phyloP scores from a whole-genome alignment of 306 rosid species.

The Fagus crenata region DNA sequence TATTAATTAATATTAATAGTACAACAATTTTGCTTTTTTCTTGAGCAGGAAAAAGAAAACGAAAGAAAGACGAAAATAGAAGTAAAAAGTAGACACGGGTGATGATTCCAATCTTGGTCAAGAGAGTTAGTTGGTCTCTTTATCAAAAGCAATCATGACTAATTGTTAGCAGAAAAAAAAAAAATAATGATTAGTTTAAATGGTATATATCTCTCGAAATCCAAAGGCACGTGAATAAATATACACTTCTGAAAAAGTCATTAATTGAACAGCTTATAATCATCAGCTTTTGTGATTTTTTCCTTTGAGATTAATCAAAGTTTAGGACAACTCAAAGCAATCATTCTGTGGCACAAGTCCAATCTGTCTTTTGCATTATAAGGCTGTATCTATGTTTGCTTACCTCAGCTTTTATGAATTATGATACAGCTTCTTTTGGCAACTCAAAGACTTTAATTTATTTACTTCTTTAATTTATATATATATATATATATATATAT shows the following conservation, averaged over 20 bases:
- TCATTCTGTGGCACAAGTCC: conserved; percentile 35
- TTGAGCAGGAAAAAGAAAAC: neutral
- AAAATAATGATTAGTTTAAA: neutral
- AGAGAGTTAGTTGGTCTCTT: conserved; percentile 13
- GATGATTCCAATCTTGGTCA: conserved; percentile 35
- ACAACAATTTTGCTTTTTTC: conserved; percentile 21
- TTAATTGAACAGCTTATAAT: conserved; percentile 25
- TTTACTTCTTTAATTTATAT: too few species aligned
- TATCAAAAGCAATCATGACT: conserved; percentile 27
- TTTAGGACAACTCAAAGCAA: conserved; percentile 28
- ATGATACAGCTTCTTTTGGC: too few species aligned
- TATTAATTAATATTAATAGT: conserved; percentile 2
- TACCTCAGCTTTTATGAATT: neutral
- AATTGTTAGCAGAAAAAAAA: too few species aligned
- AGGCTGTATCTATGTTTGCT: conserved; percentile 29
- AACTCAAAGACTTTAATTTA: too few species aligned
- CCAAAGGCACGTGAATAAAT: conserved; percentile 44
- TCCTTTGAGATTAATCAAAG: conserved; percentile 39
- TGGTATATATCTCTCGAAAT: conserved; percentile 37
- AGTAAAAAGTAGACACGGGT: conserved; percentile 13
- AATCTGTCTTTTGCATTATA: conserved; percentile 23
- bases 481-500: too few species aligned
- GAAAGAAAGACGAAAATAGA: neutral
- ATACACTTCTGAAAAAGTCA: conserved; percentile 19
- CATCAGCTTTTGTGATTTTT: conserved; percentile 35